Base-by-base conservation (phyloP, 2,329 filamentous ascomycete species). In the Didymella exigua region DNA sequence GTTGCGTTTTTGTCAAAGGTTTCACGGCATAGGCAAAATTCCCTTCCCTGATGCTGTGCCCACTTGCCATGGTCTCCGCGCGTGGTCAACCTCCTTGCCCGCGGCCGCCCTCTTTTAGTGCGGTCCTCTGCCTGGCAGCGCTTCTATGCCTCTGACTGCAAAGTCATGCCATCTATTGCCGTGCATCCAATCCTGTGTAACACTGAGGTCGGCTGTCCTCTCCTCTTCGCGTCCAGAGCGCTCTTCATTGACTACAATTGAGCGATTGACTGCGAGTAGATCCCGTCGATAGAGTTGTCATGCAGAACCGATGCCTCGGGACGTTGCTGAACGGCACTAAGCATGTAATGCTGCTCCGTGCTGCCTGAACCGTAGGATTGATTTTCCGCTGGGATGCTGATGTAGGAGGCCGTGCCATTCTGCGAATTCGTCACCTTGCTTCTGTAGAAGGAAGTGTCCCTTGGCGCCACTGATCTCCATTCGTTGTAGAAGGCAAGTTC, bases 371-470 rank as follows among this genome's bases (percentile, higher is more conserved):
- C 83, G 14, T 74, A 81, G 43, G 80, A 80, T 45, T 69, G 76
- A 57, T 75, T 79, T 58, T 77, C 75, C 10, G 82, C 77, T n/a
- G 75, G 68, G 24, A 75, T 72, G 29, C 79, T 48, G n/a, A 79
- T 75, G 68, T 86, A 89, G 26, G 68, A 73, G 5, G 85, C 87
- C 5, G 78, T 82, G 27, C 86, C 86, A 33, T 84, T 82, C 58
- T 86, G 83, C 34, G 68, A 79, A 0, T 86, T 89, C 2, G 65
- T 69, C 9, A 85, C 66, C 2, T 68, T 62, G 0, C 79, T 73
- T 6, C 78, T 79, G 16, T 65, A 57, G 57, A 79, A 73, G 3
- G 58, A 43, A 8, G 29, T 30, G 1, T 48, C 14, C 31, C 52
- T 30, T 18, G 46, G 50, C 19, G 19, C 38, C 81, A 82, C 87